Evolutionary conservation across 768 basidiomycete genomes (phyloP), one percentile per base, ranked within the genome.

Genomic region (Boletus pseudo-olivaceus): DNA sequence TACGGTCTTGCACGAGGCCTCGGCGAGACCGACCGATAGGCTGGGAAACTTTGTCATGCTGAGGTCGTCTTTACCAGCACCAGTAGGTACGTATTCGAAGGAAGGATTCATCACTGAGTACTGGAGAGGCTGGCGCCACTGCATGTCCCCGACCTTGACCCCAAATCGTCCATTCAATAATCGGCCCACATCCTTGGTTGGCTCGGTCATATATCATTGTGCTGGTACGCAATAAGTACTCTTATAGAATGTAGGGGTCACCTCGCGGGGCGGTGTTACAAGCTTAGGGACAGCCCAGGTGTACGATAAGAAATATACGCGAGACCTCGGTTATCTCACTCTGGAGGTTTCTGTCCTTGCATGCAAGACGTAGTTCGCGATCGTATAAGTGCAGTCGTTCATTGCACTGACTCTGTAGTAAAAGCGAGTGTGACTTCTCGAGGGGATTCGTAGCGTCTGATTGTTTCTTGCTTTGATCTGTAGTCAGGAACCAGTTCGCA

Each of bases 21-120:
- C 23, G 23, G 23, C 59, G 54, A 57, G 46, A 37, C 47, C 34
- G 49, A 50, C 55, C 51, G 51, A 58, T 12, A 26, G 6, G 42
- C 41, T 56, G 59, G 47, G 50, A 56, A 52, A 43, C 34, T 23
- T 45, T 42, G 33, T 40, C 48, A 46, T 45, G 46, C 23, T 39
- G 38, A 49, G 49, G 34, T 29, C 46, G 12, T 33, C n/a, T 14
- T 15, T 26, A 19, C 23, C n/a, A 12, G 12, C 1, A 44, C 19
- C 8, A 43, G 42, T 6, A 12, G 17, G n/a, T 26, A 8, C 20
- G 30, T 3, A 40, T 46, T 26, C 26, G 11, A 23, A 26, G 42
- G 30, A 46, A 17, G 5, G 35, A 23, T 40, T 20, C 19, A 12
- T 26, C 41, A 10, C 41, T 15, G 27, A 2, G 12, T 19, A 39